phyloP scores from a whole-genome alignment of 257 asterid species.

The Lavandula angustifolia region DNA sequence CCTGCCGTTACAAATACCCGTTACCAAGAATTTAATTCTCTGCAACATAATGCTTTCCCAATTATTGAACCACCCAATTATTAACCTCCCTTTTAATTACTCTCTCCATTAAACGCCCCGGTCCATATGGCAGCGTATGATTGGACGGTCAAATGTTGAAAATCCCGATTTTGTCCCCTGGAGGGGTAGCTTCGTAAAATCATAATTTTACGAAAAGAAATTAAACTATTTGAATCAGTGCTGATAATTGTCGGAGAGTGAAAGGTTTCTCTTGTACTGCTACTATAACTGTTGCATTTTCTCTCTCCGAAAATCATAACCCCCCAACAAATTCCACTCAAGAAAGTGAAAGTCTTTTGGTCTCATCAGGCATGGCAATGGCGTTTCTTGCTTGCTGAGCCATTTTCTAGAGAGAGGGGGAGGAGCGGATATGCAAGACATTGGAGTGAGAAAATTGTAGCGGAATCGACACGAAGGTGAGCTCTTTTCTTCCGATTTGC shows the following conservation, averaged over 20 bases:
- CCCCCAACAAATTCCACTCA: conserved; percentile 31
- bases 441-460: conserved; percentile 30
- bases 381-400: conserved; percentile 23
- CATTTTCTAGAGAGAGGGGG: conserved; percentile 14
- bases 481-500: conserved; percentile 22
- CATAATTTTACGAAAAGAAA: not conserved
- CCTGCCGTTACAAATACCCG: conserved; percentile 40
- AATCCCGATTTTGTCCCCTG: conserved; percentile 33
- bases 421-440: not conserved
- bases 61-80: conserved; percentile 41
- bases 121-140: conserved; percentile 32
- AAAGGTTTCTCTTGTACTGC: conserved; percentile 34
- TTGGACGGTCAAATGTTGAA: conserved; percentile 35
- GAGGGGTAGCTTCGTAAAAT: not conserved
- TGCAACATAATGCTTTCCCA: conserved; percentile 38
- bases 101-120: conserved; percentile 28
- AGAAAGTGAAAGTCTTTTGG: not conserved
- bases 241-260: conserved; percentile 38
- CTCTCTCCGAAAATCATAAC: conserved; percentile 30
- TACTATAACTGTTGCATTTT: conserved; percentile 15
- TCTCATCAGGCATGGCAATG: conserved; percentile 27
- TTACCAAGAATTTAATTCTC: conserved; percentile 30
- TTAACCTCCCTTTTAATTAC: conserved; percentile 35
- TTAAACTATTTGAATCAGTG: conserved; percentile 30
- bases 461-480: conserved; percentile 31